Percentiles rank a stretch among this genome's conserved stretches.
These are phyloP conservation scores for Sequoiadendron giganteum DNA, from an alignment of 75 land plant species.

Conservation along the genomic window DNA sequence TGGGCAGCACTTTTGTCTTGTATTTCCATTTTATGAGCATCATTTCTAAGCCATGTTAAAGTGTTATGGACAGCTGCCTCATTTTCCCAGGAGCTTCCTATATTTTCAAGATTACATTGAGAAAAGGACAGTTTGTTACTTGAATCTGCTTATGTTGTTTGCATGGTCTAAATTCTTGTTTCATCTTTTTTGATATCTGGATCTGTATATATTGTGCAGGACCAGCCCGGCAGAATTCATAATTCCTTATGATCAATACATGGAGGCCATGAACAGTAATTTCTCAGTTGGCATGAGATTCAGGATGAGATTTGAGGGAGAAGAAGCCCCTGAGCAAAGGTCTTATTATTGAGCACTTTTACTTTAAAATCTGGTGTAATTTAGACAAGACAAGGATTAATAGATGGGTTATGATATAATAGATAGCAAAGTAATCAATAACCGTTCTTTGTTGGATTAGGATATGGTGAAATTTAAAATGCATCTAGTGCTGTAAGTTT, in stretches of 20 bases:
- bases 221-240: conserved; percentile 81
- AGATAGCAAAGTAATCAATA: not conserved
- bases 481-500: not conserved
- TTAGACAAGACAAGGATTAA: not conserved
- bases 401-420: not conserved
- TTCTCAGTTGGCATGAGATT: conserved; percentile 80
- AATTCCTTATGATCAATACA: conserved; percentile 64
- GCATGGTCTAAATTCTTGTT: not conserved
- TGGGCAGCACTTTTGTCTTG: not conserved
- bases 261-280: conserved; percentile 51
- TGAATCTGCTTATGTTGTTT: not conserved
- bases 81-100: not conserved
- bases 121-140: not conserved
- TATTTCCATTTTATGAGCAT: not conserved
- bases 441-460: not conserved
- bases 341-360: conserved; percentile 10
- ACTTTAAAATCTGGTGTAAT: not conserved
- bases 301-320: conserved; percentile 89
- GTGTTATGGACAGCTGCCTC: not conserved
- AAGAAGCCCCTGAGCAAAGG: conserved; percentile 86
- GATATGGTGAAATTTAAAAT: not conserved
- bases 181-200: not conserved
- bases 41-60: not conserved
- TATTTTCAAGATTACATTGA: not conserved
- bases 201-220: conserved; percentile 29